Evolutionary conservation across 306 rosid species (phyloP).

Genomic region (Neltuma alba): DNA sequence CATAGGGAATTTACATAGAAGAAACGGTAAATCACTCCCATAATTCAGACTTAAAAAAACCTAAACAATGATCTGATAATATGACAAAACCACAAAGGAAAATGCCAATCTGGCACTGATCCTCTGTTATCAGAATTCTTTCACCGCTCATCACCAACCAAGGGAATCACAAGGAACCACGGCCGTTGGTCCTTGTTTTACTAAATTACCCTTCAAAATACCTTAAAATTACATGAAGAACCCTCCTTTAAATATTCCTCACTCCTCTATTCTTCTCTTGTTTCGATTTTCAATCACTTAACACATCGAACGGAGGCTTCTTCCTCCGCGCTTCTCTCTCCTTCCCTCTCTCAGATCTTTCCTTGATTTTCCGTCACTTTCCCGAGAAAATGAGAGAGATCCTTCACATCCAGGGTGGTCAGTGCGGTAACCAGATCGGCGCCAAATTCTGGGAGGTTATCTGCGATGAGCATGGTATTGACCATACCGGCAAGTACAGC

Average conservation of each 20-base stretch:
- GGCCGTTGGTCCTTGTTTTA: neutral
- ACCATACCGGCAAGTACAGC: slow-evolving; percentile 53
- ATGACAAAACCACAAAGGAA: neutral
- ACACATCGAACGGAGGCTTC: too few relatives aligned
- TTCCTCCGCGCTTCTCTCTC: too few relatives aligned
- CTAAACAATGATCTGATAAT: too few relatives aligned
- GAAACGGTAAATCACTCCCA: neutral
- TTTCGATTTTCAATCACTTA: too few relatives aligned
- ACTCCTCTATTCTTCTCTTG: neutral
- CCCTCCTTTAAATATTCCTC: neutral
- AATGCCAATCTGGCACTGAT: neutral
- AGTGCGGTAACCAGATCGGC: slow-evolving; percentile 74
- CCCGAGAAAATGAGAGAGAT: slow-evolving; percentile 67
- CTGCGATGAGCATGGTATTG: slow-evolving; percentile 70
- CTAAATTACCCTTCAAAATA: neutral
- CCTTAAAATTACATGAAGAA: neutral
- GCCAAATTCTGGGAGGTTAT: slow-evolving; percentile 75
- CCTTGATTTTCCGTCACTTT: slow-evolving; percentile 36
- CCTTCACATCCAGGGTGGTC: slow-evolving; percentile 74
- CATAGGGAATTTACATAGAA: neutral
- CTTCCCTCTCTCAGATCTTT: neutral
- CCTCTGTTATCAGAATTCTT: neutral
- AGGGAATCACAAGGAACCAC: neutral
- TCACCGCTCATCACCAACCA: neutral
- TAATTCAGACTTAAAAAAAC: neutral